A percentile compares a stretch with the other conserved stretches of the same genome.
Evolutionary conservation across 2,329 filamentous ascomycete genomes (phyloP).

Genomic region (Remersonia thermophila): DNA sequence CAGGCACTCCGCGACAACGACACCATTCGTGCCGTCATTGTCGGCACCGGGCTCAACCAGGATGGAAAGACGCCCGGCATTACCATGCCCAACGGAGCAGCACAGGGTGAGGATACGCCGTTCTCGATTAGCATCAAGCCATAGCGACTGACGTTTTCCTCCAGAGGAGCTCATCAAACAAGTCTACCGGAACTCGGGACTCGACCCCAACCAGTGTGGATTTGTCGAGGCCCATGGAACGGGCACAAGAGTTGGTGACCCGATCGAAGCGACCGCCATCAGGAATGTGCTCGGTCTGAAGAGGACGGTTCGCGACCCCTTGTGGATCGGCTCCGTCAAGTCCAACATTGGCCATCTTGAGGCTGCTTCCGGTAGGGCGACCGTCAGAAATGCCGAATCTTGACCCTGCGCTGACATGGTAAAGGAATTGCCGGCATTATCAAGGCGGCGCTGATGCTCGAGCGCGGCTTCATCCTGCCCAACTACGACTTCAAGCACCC

Average conservation of each 20-base stretch:
- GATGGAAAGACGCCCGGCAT: constrained; percentile 46
- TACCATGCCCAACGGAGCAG: constrained; percentile 39
- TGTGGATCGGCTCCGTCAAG: constrained; percentile 37
- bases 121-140: no score
- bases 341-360: constrained; percentile 42
- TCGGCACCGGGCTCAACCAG: constrained; percentile 38
- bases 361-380: constrained; percentile 29
- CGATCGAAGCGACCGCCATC: constrained; percentile 40
- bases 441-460: constrained; percentile 39
- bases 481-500: constrained; percentile 38
- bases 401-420: constrained; percentile 1
- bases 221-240: constrained; percentile 45
- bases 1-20: constrained; percentile 44
- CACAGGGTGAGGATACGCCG: constrained; percentile 33
- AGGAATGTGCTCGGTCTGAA: constrained; percentile 29
- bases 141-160: neutral
- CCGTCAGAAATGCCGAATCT: no score
- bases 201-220: constrained; percentile 26
- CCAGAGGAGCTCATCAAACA: constrained; percentile 30
- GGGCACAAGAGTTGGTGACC: constrained; percentile 43
- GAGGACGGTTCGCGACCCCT: constrained; percentile 28
- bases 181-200: constrained; percentile 29
- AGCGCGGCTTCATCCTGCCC: constrained; percentile 36
- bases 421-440: constrained; percentile 38
- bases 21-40: constrained; percentile 38